Evolutionary conservation across 345 rosid genomes (phyloP), one percentile per base, ranked within the genome.

Genomic region (Brassica juncea): DNA sequence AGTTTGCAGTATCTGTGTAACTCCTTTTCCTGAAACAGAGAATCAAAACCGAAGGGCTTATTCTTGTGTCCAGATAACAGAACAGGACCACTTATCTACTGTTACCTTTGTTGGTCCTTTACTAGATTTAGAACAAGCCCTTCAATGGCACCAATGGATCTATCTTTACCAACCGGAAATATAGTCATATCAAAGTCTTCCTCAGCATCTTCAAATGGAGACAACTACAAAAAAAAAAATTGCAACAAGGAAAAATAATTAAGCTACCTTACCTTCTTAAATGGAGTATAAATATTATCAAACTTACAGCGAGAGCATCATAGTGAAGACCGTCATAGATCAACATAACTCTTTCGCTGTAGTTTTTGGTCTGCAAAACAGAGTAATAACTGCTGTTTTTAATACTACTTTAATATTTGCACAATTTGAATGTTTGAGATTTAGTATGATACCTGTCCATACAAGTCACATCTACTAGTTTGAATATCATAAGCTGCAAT

Each of bases 321-420:
- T 95, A 93, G 83, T 95, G 99, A 58, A 95, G 94, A 28, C 99
- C 97, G 37, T 95, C 97, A 72, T 95, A 95, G 71, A 95, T 89
- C 75, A 95, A 89, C 94, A 93, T 86, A 62, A 83, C 97, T 82
- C 99, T 88, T 80, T 95, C 94, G 3, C 83, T 78, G 77, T 86
- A 91, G 81, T 84, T 84, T 80, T 42, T 87, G 37, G 78, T 94
- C 98, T 95, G 90, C 74, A 31, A 83, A 85, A 67, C 1, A 54
- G 68, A 49, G 19, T 14, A n/a, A 49, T 27, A 12, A 34, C 31
- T 66, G 59, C 54, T 66, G 52, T 60, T 19, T 23, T 39, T 34
- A 34, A 34, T 49, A 49, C 14, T 61, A 6, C 68, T 6, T 7
- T 15, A 37, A 19, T 57, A 21, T 28, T 65, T 69, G 28, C 15